Conservation (phyloP, 1,284 basidiomycete species). For the Fomitiporia mediterranea region DNA sequence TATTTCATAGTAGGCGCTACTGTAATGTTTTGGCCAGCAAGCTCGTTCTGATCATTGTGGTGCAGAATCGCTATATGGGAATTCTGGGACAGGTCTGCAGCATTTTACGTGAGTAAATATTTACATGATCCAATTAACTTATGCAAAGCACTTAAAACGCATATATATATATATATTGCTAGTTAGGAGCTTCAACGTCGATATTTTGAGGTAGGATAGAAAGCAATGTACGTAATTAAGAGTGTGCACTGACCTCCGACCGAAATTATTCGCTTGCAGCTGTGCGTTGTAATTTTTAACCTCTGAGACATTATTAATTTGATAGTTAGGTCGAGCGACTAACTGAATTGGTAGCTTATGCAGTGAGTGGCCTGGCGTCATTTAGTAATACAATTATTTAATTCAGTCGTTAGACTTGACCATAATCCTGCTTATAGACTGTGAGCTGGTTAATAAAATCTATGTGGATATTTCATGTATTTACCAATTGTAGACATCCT, state of each 20-base stretch:
- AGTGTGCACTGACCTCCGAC: too few relatives aligned
- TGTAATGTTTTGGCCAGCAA: background rate
- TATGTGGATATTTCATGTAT: background rate
- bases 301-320: too few relatives aligned
- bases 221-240: background rate
- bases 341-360: background rate
- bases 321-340: background rate
- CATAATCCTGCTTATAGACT: background rate
- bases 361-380: background rate
- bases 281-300: too few relatives aligned
- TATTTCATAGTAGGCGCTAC: background rate
- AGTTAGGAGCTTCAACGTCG: background rate
- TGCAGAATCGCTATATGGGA: constrained; percentile 5
- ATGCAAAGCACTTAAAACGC: background rate
- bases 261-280: too few relatives aligned
- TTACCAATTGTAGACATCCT: constrained; percentile 1
- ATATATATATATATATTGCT: background rate
- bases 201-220: background rate
- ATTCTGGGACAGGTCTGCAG: background rate
- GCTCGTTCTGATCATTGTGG: background rate
- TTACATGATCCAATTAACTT: background rate
- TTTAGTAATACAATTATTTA: background rate
- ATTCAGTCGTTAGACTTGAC: background rate
- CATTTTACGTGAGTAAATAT: background rate
- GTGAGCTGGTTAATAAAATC: background rate